A percentile compares a stretch with the other conserved stretches of the same genome.
Evolutionary conservation across 805 yeast genomes (phyloP).

Genomic region (Torulaspora gathmanii): DNA sequence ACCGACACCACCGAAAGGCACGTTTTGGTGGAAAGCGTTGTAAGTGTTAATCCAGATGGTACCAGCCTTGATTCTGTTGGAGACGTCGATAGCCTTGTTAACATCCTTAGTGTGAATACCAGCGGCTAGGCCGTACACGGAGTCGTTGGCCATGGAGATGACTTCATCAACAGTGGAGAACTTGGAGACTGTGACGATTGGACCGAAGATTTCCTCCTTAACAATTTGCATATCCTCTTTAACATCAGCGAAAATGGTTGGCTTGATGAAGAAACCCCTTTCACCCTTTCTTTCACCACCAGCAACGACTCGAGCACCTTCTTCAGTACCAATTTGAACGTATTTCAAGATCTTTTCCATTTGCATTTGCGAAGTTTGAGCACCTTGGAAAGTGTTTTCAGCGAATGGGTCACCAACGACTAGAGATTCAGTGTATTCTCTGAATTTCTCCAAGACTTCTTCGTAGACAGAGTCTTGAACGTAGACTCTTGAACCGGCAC

Average conservation of each 20-base stretch:
- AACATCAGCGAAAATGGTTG: conserved; percentile 85
- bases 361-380: conserved; percentile 67
- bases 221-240: conserved; percentile 68
- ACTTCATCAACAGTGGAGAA: conserved; percentile 73
- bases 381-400: conserved; percentile 64
- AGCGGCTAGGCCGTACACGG: conserved; percentile 82
- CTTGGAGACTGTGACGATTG: conserved; percentile 72
- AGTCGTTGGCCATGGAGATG: conserved; percentile 65
- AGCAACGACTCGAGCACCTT: conserved; percentile 65
- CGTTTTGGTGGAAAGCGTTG: conserved; percentile 76
- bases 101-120: conserved; percentile 74
- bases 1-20: conserved; percentile 91
- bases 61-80: conserved; percentile 69
- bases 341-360: conserved; percentile 59
- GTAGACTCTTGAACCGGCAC: conserved; percentile 86
- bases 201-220: conserved; percentile 89
- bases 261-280: conserved; percentile 69
- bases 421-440: conserved; percentile 43
- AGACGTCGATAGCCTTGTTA: conserved; percentile 60
- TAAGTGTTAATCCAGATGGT: conserved; percentile 81
- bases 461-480: conserved; percentile 72
- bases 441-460: conserved; percentile 55
- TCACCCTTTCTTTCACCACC: conserved; percentile 77
- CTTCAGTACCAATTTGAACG: conserved; percentile 58
- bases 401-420: conserved; percentile 81